Evolutionary conservation across 148 eudicot species (phyloP), one percentile per base, ranked within the genome.

Genomic region (Pharnaceum exiguum): DNA sequence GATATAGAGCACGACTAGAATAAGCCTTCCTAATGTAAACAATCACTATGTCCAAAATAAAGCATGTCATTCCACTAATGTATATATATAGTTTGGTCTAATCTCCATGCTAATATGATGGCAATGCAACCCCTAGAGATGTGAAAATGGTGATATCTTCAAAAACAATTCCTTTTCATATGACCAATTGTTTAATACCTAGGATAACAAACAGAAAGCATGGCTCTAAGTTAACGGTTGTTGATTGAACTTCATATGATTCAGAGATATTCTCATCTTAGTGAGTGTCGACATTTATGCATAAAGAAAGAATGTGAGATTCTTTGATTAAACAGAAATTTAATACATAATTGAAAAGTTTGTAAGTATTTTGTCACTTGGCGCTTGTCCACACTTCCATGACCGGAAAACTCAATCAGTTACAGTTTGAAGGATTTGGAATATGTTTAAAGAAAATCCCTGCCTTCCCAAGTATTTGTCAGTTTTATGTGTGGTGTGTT

Each of bases 31-130:
- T 54, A 28, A 28, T 61, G 32, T 46, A 21, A 51, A 69, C 72
- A 60, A 69, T 37, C 19, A 44, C 72, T 69, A 60, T 37, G 25
- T 61, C 66, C 72, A 46, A 69, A 39, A 21, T 33, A 36, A 26
- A 54, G 37, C 72, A 43, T 60, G 33, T 26, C 26, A 52, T 33
- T 18, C 16, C 33, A 4, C 12, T 16, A 23, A 25, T 58, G n/a
- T 18, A 40, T 23, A 12, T 48, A 15, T 38, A 45, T 29, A 26
- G 32, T 59, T 15, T 15, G n/a, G n/a, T n/a, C n/a, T n/a, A n/a
- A n/a, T n/a, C n/a, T 40, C 44, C 18, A 40, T 50, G 15, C 27
- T 60, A 43, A 18, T 54, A 37, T 19, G 23, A 33, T 10, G 0
- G 21, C 6, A 26, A 18, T 13, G 18, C 4, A 27, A 19, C 16